Conservation (phyloP, 257 asterid species). For the Nicotiana paniculata region DNA sequence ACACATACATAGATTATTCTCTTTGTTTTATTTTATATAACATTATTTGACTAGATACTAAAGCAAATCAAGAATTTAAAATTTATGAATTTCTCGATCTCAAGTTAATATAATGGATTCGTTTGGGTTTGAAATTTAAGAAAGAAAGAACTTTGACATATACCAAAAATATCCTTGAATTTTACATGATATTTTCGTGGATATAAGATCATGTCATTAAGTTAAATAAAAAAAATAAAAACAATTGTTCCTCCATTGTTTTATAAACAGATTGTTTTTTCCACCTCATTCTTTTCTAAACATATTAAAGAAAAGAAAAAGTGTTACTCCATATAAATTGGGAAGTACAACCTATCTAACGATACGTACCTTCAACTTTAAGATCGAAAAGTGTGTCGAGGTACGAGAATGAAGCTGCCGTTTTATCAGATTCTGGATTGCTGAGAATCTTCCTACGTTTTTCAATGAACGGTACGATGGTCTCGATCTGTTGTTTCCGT, state of each 20-base stretch:
- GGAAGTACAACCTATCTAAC: no score
- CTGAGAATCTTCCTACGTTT: constrained; percentile 43
- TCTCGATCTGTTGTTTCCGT: constrained; percentile 55
- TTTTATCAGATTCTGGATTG: constrained; percentile 39
- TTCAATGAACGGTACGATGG: constrained; percentile 62
- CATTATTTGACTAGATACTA: no score
- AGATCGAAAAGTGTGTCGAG: constrained; percentile 78
- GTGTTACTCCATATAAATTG: no score
- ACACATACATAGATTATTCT: no score
- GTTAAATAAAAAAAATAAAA: background rate
- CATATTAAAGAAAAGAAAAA: background rate
- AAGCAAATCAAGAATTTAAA: no score
- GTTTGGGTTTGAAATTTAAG: background rate
- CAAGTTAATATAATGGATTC: no score
- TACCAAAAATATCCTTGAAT: no score
- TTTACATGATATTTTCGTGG: background rate
- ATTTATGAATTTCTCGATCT: no score
- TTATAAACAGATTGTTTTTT: background rate
- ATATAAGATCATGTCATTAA: background rate
- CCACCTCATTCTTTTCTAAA: background rate
- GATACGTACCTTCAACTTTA: constrained; percentile 36
- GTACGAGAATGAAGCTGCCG: constrained; percentile 69
- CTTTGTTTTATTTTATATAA: no score
- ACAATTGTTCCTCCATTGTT: no score
- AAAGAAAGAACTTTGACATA: background rate